These are phyloP conservation scores for Sugiyamaella boreocaroliniensis DNA, from an alignment of 805 yeast genomes.

Conservation along the genomic window DNA sequence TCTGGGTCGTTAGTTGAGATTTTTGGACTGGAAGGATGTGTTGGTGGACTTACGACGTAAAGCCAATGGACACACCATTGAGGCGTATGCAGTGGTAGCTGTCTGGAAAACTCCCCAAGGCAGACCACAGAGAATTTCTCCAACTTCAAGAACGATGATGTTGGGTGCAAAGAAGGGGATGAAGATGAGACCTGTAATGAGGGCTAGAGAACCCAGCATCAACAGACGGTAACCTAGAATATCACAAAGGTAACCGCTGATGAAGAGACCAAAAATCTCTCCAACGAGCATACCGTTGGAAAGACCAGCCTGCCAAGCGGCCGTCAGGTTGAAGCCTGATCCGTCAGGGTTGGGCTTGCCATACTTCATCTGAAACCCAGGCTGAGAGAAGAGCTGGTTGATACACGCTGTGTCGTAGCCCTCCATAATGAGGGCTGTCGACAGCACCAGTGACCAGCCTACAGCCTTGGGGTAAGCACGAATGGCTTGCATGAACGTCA, in stretches of 20 bases:
- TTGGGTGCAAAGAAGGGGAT: constrained; percentile 41
- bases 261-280: constrained; percentile 39
- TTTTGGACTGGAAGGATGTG: not conserved
- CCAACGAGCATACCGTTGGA: constrained; percentile 30
- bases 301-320: constrained; percentile 21
- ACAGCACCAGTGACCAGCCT: constrained; percentile 40
- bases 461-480: constrained; percentile 39
- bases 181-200: constrained; percentile 36
- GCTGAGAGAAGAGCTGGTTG: constrained; percentile 9
- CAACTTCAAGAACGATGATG: constrained; percentile 33
- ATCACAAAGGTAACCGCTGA: constrained; percentile 41
- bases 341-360: constrained; percentile 26
- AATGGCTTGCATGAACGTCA: constrained; percentile 31
- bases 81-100: constrained; percentile 45
- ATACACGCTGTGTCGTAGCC: constrained; percentile 42
- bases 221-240: constrained; percentile 41
- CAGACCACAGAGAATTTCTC: constrained; percentile 34
- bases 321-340: constrained; percentile 12
- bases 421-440: constrained; percentile 42
- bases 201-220: constrained; percentile 32
- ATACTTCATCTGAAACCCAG: constrained; percentile 35
- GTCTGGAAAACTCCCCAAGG: constrained; percentile 51
- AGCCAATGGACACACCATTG: constrained; percentile 49
- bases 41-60: constrained; percentile 31
- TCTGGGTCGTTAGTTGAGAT: constrained; percentile 8